A percentile compares a stretch with the other conserved stretches of the same genome.
Evolutionary conservation across 257 asterid species (phyloP).

Genomic region (Nicotiana otophora): DNA sequence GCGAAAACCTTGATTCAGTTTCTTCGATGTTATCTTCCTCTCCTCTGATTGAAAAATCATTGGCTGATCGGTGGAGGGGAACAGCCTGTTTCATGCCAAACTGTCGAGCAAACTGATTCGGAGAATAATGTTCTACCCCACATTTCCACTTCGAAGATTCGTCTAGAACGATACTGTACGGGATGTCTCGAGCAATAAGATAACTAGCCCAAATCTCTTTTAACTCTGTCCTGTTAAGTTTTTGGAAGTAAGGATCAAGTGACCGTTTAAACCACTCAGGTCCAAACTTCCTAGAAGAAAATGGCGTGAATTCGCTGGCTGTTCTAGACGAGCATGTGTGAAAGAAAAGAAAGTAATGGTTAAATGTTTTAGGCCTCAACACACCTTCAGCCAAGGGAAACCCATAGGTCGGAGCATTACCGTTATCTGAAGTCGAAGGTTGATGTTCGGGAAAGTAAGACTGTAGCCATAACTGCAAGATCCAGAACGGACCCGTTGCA

Average conservation of each 20-base stretch:
- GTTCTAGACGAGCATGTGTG: constrained; percentile 1
- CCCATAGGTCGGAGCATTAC: constrained; percentile 1
- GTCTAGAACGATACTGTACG: neutral
- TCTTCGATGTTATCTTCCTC: neutral
- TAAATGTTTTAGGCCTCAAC: constrained; percentile 5
- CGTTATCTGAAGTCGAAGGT: neutral
- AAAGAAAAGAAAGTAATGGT: constrained; percentile 9
- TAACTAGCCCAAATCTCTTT: constrained; percentile 12
- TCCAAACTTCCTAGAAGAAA: neutral
- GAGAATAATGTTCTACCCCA: constrained; percentile 6
- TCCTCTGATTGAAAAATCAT: neutral
- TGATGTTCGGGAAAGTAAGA: constrained; percentile 13
- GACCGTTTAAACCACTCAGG: constrained; percentile 19
- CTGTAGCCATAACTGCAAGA: constrained; percentile 15
- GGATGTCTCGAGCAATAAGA: constrained; percentile 12
- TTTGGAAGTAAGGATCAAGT: constrained; percentile 10
- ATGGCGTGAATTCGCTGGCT: constrained; percentile 5
- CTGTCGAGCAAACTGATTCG: constrained; percentile 16
- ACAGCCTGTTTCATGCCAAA: constrained; percentile 14
- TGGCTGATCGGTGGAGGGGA: neutral
- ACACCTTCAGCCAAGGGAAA: constrained; percentile 9
- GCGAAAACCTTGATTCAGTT: neutral
- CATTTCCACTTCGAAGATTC: neutral
- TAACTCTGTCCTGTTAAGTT: neutral
- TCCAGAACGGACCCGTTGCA: constrained; percentile 4